phyloP scores from a whole-genome alignment of 1,139 yeast genomes.

The Yamadazyma spencermartinsiae region DNA sequence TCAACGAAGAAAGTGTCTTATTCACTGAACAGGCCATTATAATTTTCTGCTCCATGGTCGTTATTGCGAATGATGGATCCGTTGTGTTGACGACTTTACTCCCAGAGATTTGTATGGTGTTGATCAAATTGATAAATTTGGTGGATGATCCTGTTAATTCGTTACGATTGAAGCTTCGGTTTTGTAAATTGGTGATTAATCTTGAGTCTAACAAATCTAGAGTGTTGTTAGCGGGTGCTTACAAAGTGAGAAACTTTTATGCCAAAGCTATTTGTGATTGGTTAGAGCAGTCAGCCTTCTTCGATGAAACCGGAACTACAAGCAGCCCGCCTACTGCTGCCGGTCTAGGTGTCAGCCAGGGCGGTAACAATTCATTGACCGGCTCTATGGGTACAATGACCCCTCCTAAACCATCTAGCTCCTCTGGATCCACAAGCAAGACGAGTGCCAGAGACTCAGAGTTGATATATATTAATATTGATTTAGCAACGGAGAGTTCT shows the following conservation, averaged over 20 bases:
- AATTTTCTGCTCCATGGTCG: slow-evolving; percentile 40
- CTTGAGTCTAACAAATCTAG: slow-evolving; percentile 44
- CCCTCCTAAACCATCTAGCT: slow-evolving; percentile 7
- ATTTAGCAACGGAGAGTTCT: slow-evolving; percentile 67
- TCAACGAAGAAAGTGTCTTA: slow-evolving; percentile 33
- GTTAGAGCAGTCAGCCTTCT: slow-evolving; percentile 60
- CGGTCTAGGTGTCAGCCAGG: neutral
- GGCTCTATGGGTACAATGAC: neutral
- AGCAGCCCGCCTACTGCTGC: slow-evolving; percentile 3
- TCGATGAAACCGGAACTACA: slow-evolving; percentile 18
- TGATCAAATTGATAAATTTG: slow-evolving; percentile 35
- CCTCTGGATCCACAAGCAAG: slow-evolving; percentile 4
- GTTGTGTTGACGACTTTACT: slow-evolving; percentile 35
- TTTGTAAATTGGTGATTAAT: slow-evolving; percentile 55
- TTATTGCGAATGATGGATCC: slow-evolving; percentile 38
- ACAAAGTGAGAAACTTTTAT: slow-evolving; percentile 57
- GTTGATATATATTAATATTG: slow-evolving; percentile 55
- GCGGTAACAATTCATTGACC: neutral
- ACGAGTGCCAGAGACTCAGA: slow-evolving; percentile 33
- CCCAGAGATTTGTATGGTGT: slow-evolving; percentile 32
- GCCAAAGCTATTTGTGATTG: slow-evolving; percentile 64
- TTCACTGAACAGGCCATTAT: slow-evolving; percentile 42
- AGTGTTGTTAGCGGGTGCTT: slow-evolving; percentile 55
- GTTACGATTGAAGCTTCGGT: slow-evolving; percentile 54
- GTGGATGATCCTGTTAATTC: slow-evolving; percentile 37